Evolutionary conservation across 1,284 basidiomycete genomes (phyloP), one percentile per base, ranked within the genome.

Genomic region (Inonotus obliquus): DNA sequence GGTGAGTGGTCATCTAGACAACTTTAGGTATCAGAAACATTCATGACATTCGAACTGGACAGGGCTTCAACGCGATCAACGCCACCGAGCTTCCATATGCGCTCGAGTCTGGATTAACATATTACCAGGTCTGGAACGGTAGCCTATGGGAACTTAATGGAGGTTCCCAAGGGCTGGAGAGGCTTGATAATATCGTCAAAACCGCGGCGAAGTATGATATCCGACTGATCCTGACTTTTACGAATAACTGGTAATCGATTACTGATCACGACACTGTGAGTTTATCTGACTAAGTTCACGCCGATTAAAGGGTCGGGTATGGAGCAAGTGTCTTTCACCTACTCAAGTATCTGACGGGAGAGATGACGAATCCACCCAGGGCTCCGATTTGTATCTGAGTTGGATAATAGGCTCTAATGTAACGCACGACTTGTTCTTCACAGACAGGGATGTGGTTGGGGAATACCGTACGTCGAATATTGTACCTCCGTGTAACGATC

Each of bases 121-220:
- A 78, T 83, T 73, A 83, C 67, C 81, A 84, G 67, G 79, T 80
- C 17, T 83, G 81, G 81, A 79, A 82, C 54, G 76, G 76, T 38
- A 74, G 71, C 51, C 74, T 78, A 14, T 83, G 80, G 80, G 69
- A 66, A 5, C 68, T 81, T 19, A 89, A 89, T 65, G 77, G 79
- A 45, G 85, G 85, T 2, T 72, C 85, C 1, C 85, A 86, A 66
- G 87, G 87, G 35, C 74, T 90, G 49, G 81, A 85, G 64, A 84
- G 82, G 55, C 74, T 90, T n/a, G 87, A 90, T 68, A 80, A 80
- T 52, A 79, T 89, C 44, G 70, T 87, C 41, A 71, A 78, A 51
- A 75, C 83, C 57, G 87, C 87, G 1, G 76, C 82, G 64, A 78
- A 84, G 62, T 78, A 84, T 48, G 82, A 79, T 17, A 74, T 90